A percentile compares a stretch with the other conserved stretches of the same genome.
Evolutionary conservation across 371 early-diverging fungal genomes (phyloP).

Genomic region (Haplosporangium sp.): DNA sequence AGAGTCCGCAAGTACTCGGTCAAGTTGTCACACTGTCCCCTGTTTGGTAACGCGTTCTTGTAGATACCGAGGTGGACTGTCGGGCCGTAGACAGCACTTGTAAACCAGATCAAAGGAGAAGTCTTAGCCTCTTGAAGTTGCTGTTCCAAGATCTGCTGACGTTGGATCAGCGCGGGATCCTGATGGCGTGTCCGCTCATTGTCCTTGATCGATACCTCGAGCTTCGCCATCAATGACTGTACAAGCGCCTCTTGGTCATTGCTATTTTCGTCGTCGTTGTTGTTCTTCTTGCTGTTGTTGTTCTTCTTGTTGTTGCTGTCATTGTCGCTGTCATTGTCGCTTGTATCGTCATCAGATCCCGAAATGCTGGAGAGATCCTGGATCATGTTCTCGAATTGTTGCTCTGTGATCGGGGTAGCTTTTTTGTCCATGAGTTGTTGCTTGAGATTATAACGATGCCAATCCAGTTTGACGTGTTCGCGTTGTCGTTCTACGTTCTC

Average conservation of each 20-base stretch:
- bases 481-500: conserved; percentile 81
- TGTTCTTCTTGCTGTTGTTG: too few species aligned
- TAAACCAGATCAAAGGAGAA: conserved; percentile 65
- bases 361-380: conserved; percentile 68
- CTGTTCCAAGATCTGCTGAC: conserved; percentile 38
- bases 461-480: conserved; percentile 89
- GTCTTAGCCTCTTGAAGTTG: conserved; percentile 46
- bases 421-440: conserved; percentile 77
- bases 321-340: conserved; percentile 5
- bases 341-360: conserved; percentile 51
- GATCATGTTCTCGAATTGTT: conserved; percentile 82
- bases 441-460: conserved; percentile 97
- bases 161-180: conserved; percentile 39
- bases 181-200: conserved; percentile 51
- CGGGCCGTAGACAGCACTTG: conserved; percentile 37
- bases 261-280: too few species aligned
- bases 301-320: too few species aligned
- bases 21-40: conserved; percentile 34
- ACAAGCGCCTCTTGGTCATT: conserved; percentile 37
- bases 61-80: conserved; percentile 68
- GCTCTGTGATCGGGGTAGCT: conserved; percentile 79
- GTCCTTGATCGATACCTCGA: conserved; percentile 57
- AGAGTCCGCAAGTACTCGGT: conserved; percentile 22
- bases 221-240: conserved; percentile 42
- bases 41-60: conserved; percentile 60